Conservation (phyloP, 2,329 filamentous ascomycete species). For the Zymoseptoria crescenta region DNA sequence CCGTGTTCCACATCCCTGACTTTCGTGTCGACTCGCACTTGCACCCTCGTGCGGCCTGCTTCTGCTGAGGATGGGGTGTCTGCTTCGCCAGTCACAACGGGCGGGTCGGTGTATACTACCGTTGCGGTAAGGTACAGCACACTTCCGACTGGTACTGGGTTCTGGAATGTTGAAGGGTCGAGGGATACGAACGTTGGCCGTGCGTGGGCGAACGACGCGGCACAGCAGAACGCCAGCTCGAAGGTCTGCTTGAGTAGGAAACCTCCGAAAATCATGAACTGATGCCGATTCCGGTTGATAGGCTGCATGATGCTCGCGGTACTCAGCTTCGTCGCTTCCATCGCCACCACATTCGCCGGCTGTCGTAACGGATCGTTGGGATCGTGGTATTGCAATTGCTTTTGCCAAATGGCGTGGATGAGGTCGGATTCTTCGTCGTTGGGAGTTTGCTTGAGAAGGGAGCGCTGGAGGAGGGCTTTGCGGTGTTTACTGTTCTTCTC, state of each 20-base stretch:
- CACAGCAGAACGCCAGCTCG: conserved; percentile 68
- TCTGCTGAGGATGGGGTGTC: conserved; percentile 23
- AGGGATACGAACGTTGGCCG: conserved; percentile 64
- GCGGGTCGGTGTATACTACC: conserved; percentile 63
- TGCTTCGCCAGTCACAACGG: conserved; percentile 34
- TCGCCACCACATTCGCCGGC: conserved; percentile 52
- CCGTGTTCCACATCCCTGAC: conserved; percentile 66
- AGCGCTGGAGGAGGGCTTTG: conserved; percentile 53
- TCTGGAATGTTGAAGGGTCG: conserved; percentile 66
- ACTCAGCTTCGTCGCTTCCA: conserved; percentile 55
- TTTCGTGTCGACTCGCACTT: conserved; percentile 64
- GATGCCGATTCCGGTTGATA: conserved; percentile 47
- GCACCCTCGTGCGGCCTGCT: conserved; percentile 49
- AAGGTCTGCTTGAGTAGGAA: conserved; percentile 68
- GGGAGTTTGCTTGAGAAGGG: conserved; percentile 58
- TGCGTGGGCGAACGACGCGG: conserved; percentile 61
- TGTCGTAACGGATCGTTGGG: conserved; percentile 47
- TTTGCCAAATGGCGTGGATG: conserved; percentile 67
- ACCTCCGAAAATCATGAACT: conserved; percentile 73
- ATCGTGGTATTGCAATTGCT: conserved; percentile 57
- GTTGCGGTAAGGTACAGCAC: conserved; percentile 67
- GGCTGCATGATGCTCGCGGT: conserved; percentile 70
- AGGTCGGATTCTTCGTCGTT: conserved; percentile 64
- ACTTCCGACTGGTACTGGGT: conserved; percentile 66
- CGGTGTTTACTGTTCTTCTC: conserved; percentile 60